These are phyloP conservation scores for Diaporthe helianthi DNA, from an alignment of 2,329 filamentous ascomycete genomes.

Conservation along the genomic window DNA sequence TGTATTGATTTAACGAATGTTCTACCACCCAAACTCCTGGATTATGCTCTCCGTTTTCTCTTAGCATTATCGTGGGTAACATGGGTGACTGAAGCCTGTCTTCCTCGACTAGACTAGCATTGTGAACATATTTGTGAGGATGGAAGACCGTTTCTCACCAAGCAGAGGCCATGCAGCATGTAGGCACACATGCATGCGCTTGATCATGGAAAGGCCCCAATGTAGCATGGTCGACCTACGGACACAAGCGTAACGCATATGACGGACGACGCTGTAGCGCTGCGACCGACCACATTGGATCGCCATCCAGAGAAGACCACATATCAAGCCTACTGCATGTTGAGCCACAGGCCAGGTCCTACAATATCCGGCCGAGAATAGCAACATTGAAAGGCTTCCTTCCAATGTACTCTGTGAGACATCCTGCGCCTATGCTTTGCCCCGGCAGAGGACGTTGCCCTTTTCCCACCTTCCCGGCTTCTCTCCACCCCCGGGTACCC, in stretches of 20 bases:
- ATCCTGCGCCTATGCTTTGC: not conserved
- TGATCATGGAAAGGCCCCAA: not conserved
- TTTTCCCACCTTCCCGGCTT: not conserved
- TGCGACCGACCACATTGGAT: not conserved
- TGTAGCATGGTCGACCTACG: not conserved
- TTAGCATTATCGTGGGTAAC: not conserved
- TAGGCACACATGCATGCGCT: not conserved
- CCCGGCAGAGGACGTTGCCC: not conserved
- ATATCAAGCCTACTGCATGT: not conserved
- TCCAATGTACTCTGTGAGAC: not conserved
- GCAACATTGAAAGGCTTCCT: not conserved
- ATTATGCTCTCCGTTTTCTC: not conserved
- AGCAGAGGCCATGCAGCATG: not conserved
- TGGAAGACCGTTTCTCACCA: not conserved
- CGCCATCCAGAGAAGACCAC: slow-evolving; percentile 2
- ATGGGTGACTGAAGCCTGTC: not conserved
- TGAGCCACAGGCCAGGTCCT: not conserved
- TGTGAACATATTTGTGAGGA: not conserved
- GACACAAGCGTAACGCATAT: not conserved
- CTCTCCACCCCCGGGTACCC: not conserved
- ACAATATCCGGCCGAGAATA: slow-evolving; percentile 1
- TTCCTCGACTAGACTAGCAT: not conserved
- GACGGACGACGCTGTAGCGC: not conserved
- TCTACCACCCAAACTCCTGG: not conserved
- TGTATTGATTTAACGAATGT: not conserved